Evolutionary conservation across 371 early-diverging fungal genomes (phyloP), one percentile per base, ranked within the genome.

Genomic region (Saksenaea oblongispora): DNA sequence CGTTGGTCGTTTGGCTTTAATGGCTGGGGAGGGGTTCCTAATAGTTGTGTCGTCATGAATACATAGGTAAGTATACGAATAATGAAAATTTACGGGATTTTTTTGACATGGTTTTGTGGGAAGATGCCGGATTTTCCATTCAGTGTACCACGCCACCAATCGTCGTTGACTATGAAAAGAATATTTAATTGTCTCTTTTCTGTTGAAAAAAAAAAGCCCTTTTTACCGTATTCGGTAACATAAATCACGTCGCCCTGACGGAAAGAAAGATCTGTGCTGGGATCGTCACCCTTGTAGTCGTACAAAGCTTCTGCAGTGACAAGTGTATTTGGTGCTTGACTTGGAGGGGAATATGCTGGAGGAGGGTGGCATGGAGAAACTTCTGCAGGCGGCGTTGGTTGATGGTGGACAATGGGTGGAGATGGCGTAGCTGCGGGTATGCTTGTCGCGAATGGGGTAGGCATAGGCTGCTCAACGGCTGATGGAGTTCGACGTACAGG

Each of bases 81-180:
- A 34, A 36, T 31, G 18, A 41, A 44, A 35, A 60, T 68, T 70
- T 75, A 75, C 74, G 67, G 36, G 58, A 75, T 57, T 34, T 75
- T 78, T 27, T 76, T 67, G 47, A 82, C 83, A 65, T 82, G 78
- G 42, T 79, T 82, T 55, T 78, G 76, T 41, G 83, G 83, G 67
- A 82, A 82, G 35, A 82, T 79, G 41, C 83, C 83, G 0, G 76
- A 58, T 37, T 72, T 71, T 8, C 78, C 79, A 53, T 79, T 60
- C 9, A 79, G 59, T 42, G 66, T 65, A 31, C 83, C 79, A 58
- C 76, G 72, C 78, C 78, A 82, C 80, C 83, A 82, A 58, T 82
- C 83, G 61, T 77, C 71, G 44, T 82, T 82, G 42, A 82, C 83
- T 79, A 57, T 24, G 35, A 14, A 24, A 44, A 34, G 17, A 36